A percentile compares a stretch with the other conserved stretches of the same genome.
These are phyloP conservation scores for Diaporthe australafricana DNA, from an alignment of 2,329 filamentous ascomycete species.

Conservation along the genomic window DNA sequence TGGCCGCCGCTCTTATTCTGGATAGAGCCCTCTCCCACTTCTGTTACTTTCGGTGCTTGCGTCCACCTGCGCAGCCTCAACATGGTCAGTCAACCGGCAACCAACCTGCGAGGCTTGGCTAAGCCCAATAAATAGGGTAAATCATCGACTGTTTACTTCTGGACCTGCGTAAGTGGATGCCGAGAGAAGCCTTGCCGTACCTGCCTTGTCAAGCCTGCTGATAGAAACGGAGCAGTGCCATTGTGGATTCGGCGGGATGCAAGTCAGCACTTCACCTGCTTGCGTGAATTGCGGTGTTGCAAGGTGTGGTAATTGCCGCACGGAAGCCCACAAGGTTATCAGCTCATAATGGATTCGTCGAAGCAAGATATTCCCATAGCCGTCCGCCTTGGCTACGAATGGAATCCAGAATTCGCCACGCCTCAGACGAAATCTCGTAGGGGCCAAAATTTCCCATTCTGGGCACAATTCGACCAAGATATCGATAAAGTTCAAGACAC, in stretches of 20 bases:
- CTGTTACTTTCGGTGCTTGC: not conserved
- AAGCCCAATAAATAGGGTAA: not conserved
- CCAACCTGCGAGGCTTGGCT: not conserved
- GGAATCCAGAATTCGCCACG: constrained; percentile 3
- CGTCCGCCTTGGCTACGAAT: not conserved
- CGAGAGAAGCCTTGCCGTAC: too few relatives aligned
- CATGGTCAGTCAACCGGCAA: constrained; percentile 9
- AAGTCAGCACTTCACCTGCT: too few relatives aligned
- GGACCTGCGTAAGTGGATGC: not conserved
- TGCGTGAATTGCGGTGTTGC: not conserved
- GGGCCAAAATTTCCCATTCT: not conserved
- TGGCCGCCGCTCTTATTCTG: not conserved
- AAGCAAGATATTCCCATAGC: not conserved
- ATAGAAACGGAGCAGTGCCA: not conserved
- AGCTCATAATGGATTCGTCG: too few relatives aligned
- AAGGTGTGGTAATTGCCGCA: not conserved
- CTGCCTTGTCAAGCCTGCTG: not conserved
- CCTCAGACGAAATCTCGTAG: not conserved
- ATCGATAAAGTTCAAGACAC: not conserved
- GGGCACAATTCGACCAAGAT: not conserved
- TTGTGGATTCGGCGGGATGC: not conserved
- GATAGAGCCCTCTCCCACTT: not conserved
- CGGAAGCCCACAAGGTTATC: not conserved
- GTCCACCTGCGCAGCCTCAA: not conserved
- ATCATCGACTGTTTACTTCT: not conserved